Evolutionary conservation across 2,329 filamentous ascomycete species (phyloP), one percentile per base, ranked within the genome.

Genomic region (Fusarium humuli): DNA sequence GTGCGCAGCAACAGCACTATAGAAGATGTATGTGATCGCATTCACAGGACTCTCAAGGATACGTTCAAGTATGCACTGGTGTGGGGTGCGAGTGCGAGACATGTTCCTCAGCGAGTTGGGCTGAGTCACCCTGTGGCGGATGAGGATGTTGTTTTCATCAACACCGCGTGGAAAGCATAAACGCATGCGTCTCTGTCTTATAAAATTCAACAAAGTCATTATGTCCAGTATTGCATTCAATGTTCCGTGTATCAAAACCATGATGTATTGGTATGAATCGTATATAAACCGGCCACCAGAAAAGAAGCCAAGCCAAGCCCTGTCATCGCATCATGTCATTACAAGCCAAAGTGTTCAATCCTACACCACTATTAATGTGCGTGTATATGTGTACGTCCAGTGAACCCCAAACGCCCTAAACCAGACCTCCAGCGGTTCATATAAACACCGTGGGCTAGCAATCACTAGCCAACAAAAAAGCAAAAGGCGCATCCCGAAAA

Each of bases 41-140:
- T 99, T 73, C 96, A 99, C 83, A 87, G 96, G 67, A 96, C 90
- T 27, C 84, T 99, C 72, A 99, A 98, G 88, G 97, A 99, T 69
- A 97, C 94, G 7, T 99, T 98, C 87, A 99, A 98, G 85, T 98
- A 98, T 83, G 97, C 96, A 5, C 83, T 98, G 72, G 96, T 99
- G 0, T 99, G 97, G 97, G 96, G 96, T 7, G 94, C 94, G 20
- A 98, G 95, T 81, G 96, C 96, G 37, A 90, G 94, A 76, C 97
- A 99, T 84, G 86, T 98, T 37, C 96, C 97, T 37, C 96, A 99
- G 84, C 86, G 96, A 68, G 95, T 98, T 40, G 97, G 96, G 2
- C 81, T 99, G 76, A 85, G 88, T 9, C 96, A 99, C 84, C 76
- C 88, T 14, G 94, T 99, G 46, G 82, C 86, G 3, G 89, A 91